Percentiles rank a stretch among this genome's conserved stretches.
phyloP scores from a whole-genome alignment of 306 rosid genomes.

The Ceratonia siliqua region DNA sequence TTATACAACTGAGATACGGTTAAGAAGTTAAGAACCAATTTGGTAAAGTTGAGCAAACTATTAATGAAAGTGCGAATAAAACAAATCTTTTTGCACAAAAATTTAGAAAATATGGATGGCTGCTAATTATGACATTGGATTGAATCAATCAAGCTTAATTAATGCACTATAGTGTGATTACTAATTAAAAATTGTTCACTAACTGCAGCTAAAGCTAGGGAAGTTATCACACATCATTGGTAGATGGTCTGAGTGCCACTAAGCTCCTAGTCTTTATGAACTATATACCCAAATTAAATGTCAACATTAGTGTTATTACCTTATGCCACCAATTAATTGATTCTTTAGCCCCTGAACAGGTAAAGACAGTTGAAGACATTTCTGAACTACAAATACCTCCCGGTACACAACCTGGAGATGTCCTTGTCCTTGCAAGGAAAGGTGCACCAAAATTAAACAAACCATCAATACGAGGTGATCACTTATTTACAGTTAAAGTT shows the following conservation, averaged over 20 bases:
- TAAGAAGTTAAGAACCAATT: not conserved
- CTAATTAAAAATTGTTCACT: not conserved
- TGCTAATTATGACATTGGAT: not conserved
- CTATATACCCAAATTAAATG: not conserved
- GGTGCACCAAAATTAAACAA: conserved; percentile 91
- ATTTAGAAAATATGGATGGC: not conserved
- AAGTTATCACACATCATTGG: not conserved
- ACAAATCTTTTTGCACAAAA: not conserved
- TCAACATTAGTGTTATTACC: not conserved
- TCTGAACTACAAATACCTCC: conserved; percentile 80
- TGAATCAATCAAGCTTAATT: not conserved
- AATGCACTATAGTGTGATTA: not conserved
- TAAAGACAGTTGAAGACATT: conserved; percentile 84
- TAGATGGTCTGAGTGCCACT: not conserved
- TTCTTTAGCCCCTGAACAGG: conserved; percentile 53
- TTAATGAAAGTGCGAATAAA: not conserved
- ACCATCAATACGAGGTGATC: conserved; percentile 93
- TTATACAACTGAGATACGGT: not conserved
- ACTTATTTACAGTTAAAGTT: conserved; percentile 83
- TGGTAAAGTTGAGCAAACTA: not conserved
- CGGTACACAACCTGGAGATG: conserved; percentile 93
- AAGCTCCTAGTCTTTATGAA: not conserved
- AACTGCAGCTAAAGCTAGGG: not conserved
- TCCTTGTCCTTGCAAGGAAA: conserved; percentile 79
- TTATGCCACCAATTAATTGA: conserved; percentile 28